phyloP scores from a whole-genome alignment of 345 rosid genomes.

The Rhodamnia rubescens region DNA sequence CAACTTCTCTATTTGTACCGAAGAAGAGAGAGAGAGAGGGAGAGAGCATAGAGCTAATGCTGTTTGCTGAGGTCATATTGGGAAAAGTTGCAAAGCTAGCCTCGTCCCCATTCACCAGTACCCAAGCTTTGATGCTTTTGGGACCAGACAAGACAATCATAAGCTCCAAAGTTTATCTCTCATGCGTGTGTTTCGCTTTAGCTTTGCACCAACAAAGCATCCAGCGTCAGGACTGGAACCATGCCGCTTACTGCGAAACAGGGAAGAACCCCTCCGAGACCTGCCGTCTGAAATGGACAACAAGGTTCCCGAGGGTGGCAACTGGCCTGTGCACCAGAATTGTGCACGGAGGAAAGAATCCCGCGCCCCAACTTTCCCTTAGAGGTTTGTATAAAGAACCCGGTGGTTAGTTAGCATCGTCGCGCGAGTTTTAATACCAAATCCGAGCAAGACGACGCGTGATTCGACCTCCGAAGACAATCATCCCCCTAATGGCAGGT shows the following conservation, averaged over 20 bases:
- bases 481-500: neutral
- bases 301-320: neutral
- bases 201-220: neutral
- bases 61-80: neutral
- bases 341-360: neutral
- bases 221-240: neutral
- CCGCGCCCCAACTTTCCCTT: neutral
- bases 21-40: neutral
- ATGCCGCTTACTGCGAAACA: neutral
- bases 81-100: neutral
- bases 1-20: neutral
- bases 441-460: neutral
- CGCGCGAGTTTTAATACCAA: neutral
- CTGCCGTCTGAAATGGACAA: neutral
- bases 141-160: neutral
- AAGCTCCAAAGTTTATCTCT: neutral
- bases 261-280: neutral
- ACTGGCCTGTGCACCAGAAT: neutral
- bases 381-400: neutral
- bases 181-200: neutral
- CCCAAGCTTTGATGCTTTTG: neutral
- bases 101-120: neutral
- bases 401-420: neutral
- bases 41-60: neutral
- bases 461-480: neutral